Base-by-base conservation (phyloP, 2,329 filamentous ascomycete genomes). In the Rhynchosporium agropyri region DNA sequence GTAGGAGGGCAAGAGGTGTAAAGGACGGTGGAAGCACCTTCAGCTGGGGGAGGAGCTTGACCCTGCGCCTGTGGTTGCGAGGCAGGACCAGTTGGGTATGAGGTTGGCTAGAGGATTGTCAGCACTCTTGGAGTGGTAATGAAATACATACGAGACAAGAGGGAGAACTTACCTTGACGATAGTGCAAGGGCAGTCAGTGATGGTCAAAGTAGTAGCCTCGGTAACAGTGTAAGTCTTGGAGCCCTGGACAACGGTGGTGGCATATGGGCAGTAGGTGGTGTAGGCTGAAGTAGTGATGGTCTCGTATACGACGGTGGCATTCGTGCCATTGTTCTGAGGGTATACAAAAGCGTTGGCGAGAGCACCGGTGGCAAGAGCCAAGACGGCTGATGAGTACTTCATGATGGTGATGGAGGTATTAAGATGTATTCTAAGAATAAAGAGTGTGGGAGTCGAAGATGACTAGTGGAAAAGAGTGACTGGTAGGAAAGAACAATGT, bases 261-360 rank as follows among this genome's bases (percentile, higher is more conserved):
- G 64, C 60, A 20, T 65, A 55, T 13, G 69, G 68, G 63, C 80
- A 83, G 79, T 80, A 72, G 69, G 80, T 69, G 10, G 80, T 79
- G 63, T 77, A 77, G 46, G 80, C 76, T 60, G 74, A 82, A 60
- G 81, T 78, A 66, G 80, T 75, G 68, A 81, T 75, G 62, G 79
- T 81, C 71, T 75, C 71, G 75, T 79, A 81, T 10, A 36, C 33
- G 74, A 79, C 73, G 70, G 79, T 77, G 77, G 80, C 73, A 83
- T 84, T 77, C 91, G 79, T 77, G 77, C 80, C 73, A 83, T 84
- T 77, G 91, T 77, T 71, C 80, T 77, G 71, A 89, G 91, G 68
- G 89, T 76, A 69, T 74, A 28, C 48, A 12, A 40, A 54, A 38
- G 51, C 26, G 89, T 88, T 85, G 40, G 58, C 60, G 20, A 62